Evolutionary conservation across 495 filamentous ascomycete species (phyloP).

Genomic region (Lasiosphaeris hirsuta): DNA sequence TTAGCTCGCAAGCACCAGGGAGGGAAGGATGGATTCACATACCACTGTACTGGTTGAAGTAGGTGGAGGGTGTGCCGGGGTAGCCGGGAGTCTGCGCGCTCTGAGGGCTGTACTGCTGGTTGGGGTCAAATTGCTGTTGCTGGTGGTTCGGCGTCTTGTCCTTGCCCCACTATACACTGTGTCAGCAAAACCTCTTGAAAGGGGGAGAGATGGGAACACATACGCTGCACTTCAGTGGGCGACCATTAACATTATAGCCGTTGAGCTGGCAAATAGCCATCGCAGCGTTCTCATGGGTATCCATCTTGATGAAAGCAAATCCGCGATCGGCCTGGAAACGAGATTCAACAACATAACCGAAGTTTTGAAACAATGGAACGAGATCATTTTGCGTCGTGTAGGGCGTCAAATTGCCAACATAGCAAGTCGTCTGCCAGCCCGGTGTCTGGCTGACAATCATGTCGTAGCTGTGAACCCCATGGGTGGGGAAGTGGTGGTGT

Average conservation of each 20-base stretch:
- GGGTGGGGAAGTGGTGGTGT: slow-evolving; percentile 96
- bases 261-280: slow-evolving; percentile 98
- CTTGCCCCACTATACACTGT: slow-evolving; percentile 81
- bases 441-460: slow-evolving; percentile 98
- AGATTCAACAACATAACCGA: slow-evolving; percentile 94
- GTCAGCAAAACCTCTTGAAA: slow-evolving; percentile 24
- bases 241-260: slow-evolving; percentile 95
- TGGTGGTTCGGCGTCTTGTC: slow-evolving; percentile 84
- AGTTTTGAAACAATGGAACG: slow-evolving; percentile 96
- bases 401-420: slow-evolving; percentile 95
- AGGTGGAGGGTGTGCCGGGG: slow-evolving; percentile 73
- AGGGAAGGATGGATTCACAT: slow-evolving; percentile 48
- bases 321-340: slow-evolving; percentile 97
- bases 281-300: slow-evolving; percentile 94
- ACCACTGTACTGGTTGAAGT: slow-evolving; percentile 90
- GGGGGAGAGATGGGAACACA: slow-evolving; percentile 1
- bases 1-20: slow-evolving; percentile 24
- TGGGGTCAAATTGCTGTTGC: slow-evolving; percentile 72
- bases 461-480: slow-evolving; percentile 94
- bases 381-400: slow-evolving; percentile 97
- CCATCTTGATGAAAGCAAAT: slow-evolving; percentile 99
- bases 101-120: slow-evolving; percentile 71
- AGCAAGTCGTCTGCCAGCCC: slow-evolving; percentile 97
- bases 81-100: slow-evolving; percentile 53
- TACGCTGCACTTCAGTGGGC: slow-evolving; percentile 97